phyloP scores from a whole-genome alignment of 2,329 filamentous ascomycete genomes.

The Fusarium bactridioides region DNA sequence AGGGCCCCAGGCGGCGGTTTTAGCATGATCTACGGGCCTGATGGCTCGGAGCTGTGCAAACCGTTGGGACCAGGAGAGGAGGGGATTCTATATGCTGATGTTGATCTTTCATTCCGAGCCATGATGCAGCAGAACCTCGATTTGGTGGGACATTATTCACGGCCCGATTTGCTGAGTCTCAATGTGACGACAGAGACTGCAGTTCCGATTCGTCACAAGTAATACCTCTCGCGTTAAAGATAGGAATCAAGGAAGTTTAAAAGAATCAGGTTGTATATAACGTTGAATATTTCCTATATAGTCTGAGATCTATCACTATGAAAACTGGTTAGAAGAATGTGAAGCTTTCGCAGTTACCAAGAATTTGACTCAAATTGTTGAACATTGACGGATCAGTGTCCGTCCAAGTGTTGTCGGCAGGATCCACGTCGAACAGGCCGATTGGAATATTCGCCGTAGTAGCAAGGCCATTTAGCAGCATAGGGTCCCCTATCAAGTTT shows the following conservation, averaged over 20 bases:
- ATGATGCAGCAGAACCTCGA: not conserved
- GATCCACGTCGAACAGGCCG: not conserved
- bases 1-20: not conserved
- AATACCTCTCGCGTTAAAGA: fast-evolving
- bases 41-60: not conserved
- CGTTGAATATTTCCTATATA: too few relatives aligned
- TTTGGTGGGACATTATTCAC: not conserved
- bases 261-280: not conserved
- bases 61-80: not conserved
- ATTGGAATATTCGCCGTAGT: not conserved
- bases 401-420: fast-evolving
- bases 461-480: not conserved
- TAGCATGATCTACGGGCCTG: not conserved
- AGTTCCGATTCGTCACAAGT: not conserved
- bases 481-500: not conserved
- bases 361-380: not conserved
- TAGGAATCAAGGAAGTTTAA: not conserved
- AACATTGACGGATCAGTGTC: not conserved
- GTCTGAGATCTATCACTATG: too few relatives aligned
- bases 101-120: not conserved
- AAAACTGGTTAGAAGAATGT: not conserved
- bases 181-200: not conserved
- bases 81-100: not conserved
- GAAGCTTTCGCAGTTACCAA: not conserved
- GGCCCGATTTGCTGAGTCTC: not conserved